Conservation (phyloP, 768 basidiomycete genomes). For the Hysterangium stoloniferum region DNA sequence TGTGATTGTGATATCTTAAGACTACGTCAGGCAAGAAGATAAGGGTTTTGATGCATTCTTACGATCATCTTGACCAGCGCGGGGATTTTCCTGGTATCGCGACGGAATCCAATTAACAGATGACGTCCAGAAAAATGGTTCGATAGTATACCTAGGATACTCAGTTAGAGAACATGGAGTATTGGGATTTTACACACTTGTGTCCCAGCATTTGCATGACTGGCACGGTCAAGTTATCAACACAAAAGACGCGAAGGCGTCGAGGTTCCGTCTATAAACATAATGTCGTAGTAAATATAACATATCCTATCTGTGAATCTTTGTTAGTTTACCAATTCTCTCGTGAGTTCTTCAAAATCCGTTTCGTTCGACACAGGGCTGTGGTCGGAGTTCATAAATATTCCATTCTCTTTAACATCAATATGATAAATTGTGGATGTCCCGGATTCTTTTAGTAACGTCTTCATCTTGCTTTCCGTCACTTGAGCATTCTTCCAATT, state of each 20-base stretch:
- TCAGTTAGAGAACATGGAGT: not conserved
- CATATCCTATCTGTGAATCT: conserved; percentile 29
- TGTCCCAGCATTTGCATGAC: conserved; percentile 50
- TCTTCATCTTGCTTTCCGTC: conserved; percentile 25
- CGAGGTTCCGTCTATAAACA: conserved; percentile 27
- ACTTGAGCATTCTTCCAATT: conserved; percentile 48
- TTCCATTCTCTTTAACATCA: conserved; percentile 17
- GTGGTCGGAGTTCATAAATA: not conserved
- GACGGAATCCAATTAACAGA: conserved; percentile 62
- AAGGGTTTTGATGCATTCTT: conserved; percentile 20
- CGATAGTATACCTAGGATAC: conserved; percentile 39
- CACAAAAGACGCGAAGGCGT: conserved; percentile 41
- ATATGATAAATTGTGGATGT: conserved; percentile 14
- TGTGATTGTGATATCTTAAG: conserved; percentile 47
- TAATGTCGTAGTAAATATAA: conserved; percentile 18
- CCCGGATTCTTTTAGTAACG: conserved; percentile 14
- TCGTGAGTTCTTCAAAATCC: not conserved
- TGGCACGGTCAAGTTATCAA: conserved; percentile 41
- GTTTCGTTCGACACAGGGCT: not conserved
- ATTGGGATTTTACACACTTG: conserved; percentile 28
- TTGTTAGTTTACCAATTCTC: conserved; percentile 17
- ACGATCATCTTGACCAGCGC: conserved; percentile 42
- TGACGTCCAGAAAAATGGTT: conserved; percentile 60
- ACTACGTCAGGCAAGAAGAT: conserved; percentile 22
- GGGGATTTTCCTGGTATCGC: conserved; percentile 46